Evolutionary conservation across 2,329 filamentous ascomycete species (phyloP), one percentile per base, ranked within the genome.

Genomic region (Sclerotinia nivalis): DNA sequence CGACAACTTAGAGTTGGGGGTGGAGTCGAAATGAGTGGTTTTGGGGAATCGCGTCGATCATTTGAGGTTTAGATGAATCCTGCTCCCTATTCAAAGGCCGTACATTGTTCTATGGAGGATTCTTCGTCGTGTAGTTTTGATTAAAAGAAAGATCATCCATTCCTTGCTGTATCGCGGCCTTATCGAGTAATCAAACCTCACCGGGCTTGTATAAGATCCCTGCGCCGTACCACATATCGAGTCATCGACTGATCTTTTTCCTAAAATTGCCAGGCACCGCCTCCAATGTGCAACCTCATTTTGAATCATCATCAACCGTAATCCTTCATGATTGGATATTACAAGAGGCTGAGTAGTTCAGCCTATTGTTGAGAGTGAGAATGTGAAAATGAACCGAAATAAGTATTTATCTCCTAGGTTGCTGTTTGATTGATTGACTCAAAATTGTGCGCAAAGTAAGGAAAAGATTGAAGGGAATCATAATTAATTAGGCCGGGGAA

Each of bases 321-420:
- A 1, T 43, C 13, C 43, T 43, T 20, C 55, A 55, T 69, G 56
- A 62, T 62, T 62, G 58, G 58, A 52, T 64, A 37, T 54, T n/a
- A 28, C 34, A 47, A 45, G 66, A 69, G 58, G 49, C 66, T 64
- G 58, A 64, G 47, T 45, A 64, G 20, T 64, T n/a, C 66, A 52
- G 55, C 55, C 45, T 43, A 61, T 59, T 34, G 43, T 60, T 68
- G n/a, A 20, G 28, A 15, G 43, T 10, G 43, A 50, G n/a, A 13
- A 50, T 20, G 13, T 22, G 66, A 61, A 13, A 10, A 37, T 58
- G 40, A 43, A 43, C 13, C 40, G 13, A 43, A 18, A 43, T 55
- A 45, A 68, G 58, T 69, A 64, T 47, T 37, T 28, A 55, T 54
- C 37, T 64, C 43, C 34, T 5, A 43, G 12, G 13, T 40, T 68